Evolutionary conservation across 2,329 filamentous ascomycete genomes (phyloP).

Genomic region (Neophaeococcomyces mojaviensis): DNA sequence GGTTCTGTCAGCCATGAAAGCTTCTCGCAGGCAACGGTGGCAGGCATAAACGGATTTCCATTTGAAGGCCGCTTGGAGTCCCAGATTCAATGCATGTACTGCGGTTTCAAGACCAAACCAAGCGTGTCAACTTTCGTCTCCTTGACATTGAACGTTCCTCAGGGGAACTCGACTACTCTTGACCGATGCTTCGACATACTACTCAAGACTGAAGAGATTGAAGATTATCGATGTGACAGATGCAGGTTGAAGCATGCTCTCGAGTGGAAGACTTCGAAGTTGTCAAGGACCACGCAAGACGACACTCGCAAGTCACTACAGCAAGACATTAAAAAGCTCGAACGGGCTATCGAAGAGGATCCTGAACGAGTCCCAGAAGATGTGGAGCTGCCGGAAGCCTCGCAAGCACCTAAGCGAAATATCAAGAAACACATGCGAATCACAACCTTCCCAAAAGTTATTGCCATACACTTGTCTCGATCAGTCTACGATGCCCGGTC

Average conservation of each 20-base stretch:
- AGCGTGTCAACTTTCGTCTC: constrained; percentile 82
- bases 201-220: constrained; percentile 91
- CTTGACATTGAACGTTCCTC: constrained; percentile 83
- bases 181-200: constrained; percentile 87
- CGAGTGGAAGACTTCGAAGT: constrained; percentile 53
- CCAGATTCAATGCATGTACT: constrained; percentile 88
- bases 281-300: constrained; percentile 48
- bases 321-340: constrained; percentile 57
- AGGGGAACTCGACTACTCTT: constrained; percentile 70
- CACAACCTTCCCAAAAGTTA: constrained; percentile 76
- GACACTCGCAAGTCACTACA: constrained; percentile 46
- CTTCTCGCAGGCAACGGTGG: constrained; percentile 30
- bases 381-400: constrained; percentile 66
- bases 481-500: constrained; percentile 78
- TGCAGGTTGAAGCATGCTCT: constrained; percentile 80
- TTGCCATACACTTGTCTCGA: constrained; percentile 85
- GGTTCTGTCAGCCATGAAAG: constrained; percentile 27
- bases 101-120: constrained; percentile 80
- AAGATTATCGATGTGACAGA: constrained; percentile 92
- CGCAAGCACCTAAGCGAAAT: constrained; percentile 67
- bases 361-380: constrained; percentile 69
- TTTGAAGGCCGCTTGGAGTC: constrained; percentile 88
- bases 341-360: constrained; percentile 65
- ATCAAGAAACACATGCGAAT: constrained; percentile 87
- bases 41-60: constrained; percentile 64